phyloP scores from a whole-genome alignment of 2,329 filamentous ascomycete genomes.

The Trichophaea hybrida region DNA sequence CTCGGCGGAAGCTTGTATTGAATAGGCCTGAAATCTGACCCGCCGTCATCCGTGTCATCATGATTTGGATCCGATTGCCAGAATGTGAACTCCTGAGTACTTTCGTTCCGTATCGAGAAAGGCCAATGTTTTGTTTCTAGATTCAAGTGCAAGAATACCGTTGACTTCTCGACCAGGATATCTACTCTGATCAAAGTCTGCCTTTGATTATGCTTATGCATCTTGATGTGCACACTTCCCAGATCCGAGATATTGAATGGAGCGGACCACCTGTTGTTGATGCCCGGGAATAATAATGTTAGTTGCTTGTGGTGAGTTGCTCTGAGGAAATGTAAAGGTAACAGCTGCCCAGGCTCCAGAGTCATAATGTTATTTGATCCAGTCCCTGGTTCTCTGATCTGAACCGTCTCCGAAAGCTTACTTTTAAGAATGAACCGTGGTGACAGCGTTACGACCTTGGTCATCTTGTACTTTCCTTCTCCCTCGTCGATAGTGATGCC shows the following conservation, averaged over 20 bases:
- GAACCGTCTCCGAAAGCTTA: conserved; percentile 73
- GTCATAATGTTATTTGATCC: conserved; percentile 57
- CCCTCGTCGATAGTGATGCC: conserved; percentile 81
- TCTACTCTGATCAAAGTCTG: conserved; percentile 81
- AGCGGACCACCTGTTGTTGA: conserved; percentile 67
- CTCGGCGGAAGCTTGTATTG: conserved; percentile 80
- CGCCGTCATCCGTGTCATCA: conserved; percentile 68
- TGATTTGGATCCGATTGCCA: conserved; percentile 87
- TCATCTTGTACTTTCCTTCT: conserved; percentile 94
- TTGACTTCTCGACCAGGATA: conserved; percentile 80
- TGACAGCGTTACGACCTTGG: conserved; percentile 83
- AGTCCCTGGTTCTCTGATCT: conserved; percentile 73
- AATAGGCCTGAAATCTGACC: conserved; percentile 75
- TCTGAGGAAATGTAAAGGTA: conserved; percentile 80
- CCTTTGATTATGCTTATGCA: conserved; percentile 76
- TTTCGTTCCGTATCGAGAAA: conserved; percentile 97
- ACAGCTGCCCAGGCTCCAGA: conserved; percentile 60
- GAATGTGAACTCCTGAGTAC: conserved; percentile 90
- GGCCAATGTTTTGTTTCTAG: conserved; percentile 93
- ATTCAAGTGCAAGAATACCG: conserved; percentile 81
- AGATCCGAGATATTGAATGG: conserved; percentile 95
- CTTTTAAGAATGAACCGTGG: conserved; percentile 92
- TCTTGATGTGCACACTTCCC: conserved; percentile 82
- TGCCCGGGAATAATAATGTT: conserved; percentile 79
- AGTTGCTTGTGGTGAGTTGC: conserved; percentile 73